A percentile compares a stretch with the other conserved stretches of the same genome.
Evolutionary conservation across 164 flowering plant species (phyloP).

Genomic region (Liriodendron chinense): DNA sequence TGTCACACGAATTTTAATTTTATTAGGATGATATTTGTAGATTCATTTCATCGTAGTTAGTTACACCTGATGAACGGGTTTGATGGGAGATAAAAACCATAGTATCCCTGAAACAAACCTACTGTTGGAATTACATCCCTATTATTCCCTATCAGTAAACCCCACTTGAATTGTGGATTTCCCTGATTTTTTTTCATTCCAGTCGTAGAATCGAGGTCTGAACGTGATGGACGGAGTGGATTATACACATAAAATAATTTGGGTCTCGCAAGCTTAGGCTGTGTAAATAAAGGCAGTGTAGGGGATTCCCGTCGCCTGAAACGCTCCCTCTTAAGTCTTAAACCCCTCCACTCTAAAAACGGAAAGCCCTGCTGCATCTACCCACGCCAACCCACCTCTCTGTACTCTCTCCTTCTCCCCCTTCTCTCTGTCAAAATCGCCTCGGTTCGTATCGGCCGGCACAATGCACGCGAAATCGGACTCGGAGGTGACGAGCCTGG

Average conservation of each 20-base stretch:
- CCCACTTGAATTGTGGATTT: background rate
- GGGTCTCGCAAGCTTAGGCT: background rate
- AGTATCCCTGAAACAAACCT: too few relatives aligned
- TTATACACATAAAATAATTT: too few relatives aligned
- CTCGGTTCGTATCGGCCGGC: too few relatives aligned
- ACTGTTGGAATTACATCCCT: too few relatives aligned
- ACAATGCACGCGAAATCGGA: conserved; percentile 82
- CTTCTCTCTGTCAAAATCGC: too few relatives aligned
- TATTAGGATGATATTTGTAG: too few relatives aligned
- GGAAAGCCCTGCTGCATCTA: background rate
- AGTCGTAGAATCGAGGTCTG: background rate
- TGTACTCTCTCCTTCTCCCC: background rate
- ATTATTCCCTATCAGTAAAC: too few relatives aligned
- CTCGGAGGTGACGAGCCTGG: conserved; percentile 83
- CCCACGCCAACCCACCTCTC: background rate
- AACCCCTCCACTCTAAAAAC: background rate
- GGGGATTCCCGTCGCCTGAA: too few relatives aligned
- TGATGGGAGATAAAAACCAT: too few relatives aligned
- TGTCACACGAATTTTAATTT: too few relatives aligned
- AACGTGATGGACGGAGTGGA: background rate
- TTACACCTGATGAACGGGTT: too few relatives aligned
- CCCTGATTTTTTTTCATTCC: background rate
- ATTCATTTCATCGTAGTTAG: too few relatives aligned
- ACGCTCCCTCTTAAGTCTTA: background rate
- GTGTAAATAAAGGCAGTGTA: background rate